Evolutionary conservation across 2,329 filamentous ascomycete genomes (phyloP), one percentile per base, ranked within the genome.

Genomic region (Diaporthe longicolla): DNA sequence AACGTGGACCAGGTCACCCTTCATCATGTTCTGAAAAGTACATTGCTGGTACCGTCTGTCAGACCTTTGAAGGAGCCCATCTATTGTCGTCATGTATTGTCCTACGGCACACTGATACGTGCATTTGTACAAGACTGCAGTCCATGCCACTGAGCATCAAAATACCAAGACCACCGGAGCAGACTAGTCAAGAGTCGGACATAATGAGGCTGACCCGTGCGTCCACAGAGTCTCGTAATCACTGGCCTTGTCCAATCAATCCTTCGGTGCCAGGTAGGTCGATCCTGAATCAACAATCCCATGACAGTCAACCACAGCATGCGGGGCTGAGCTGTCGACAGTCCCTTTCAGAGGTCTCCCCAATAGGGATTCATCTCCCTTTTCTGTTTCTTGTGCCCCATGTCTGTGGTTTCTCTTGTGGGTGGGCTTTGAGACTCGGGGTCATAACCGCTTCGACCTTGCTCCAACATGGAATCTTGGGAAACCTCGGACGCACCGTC

Each of bases 311-410:
- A 37, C n/a, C 8, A 2, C 19, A 24, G 26, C 3, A 4, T 17
- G 9, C n/a, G 5, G 19, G 5, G 26, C 11, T 8, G 5, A 32
- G 26, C 4, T n/a, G 9, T 13, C 32, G 11, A 8, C 1, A 3
- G 10, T 37, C 11, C 21, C 32, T 26, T 52, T 66, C 29, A 66
- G 29, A 66, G 63, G 45, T 66, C 63, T 37, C 63, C 63, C 63
- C 63, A 66, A 21, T 66, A 66, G 10, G 63, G 29, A 13, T 13
- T 24, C 2, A 19, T 10, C 0, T 24, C 29, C 4, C 15, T n/a
- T 52, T n/a, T 21, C 63, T 32, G 21, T 37, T 21, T 37, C 32
- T 26, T 26, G 13, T 26, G 29, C 29, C 48, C 26, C 21, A 32
- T 32, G 26, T 26, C n/a, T 40, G 29, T 52, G 13, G 9, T 52